Evolutionary conservation across 2,329 filamentous ascomycete species (phyloP).

Genomic region (Sarocladiaceae sp.): DNA sequence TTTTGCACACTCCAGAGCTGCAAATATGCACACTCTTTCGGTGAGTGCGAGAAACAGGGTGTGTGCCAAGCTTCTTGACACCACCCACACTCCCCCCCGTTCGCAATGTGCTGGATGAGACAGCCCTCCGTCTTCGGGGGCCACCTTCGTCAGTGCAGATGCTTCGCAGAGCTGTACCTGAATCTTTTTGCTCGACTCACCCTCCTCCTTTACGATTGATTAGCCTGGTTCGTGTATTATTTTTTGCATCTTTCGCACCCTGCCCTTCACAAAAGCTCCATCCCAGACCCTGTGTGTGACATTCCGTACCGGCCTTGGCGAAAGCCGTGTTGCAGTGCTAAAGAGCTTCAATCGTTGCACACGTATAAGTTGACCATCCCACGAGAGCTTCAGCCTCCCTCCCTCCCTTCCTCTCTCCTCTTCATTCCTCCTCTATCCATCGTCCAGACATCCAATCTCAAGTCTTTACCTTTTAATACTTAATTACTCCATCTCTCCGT

Average conservation of each 20-base stretch:
- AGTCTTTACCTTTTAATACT: slow-evolving; percentile 1
- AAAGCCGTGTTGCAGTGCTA: background rate
- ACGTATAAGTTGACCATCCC: slow-evolving; percentile 8
- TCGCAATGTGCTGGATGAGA: background rate
- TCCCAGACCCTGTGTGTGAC: background rate
- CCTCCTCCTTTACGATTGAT: background rate
- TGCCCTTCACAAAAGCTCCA: background rate
- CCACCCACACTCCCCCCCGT: background rate
- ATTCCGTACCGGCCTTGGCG: slow-evolving; percentile 3
- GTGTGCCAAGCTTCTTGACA: background rate
- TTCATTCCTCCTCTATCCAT: slow-evolving; percentile 1
- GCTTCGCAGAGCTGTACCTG: background rate
- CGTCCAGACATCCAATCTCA: too few species aligned
- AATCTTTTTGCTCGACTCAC: background rate
- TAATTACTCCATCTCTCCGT: slow-evolving; percentile 3
- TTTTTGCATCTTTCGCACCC: background rate
- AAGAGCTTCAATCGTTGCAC: background rate
- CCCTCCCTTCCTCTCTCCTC: slow-evolving; percentile 2
- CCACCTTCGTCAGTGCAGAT: background rate
- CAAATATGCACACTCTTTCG: too few species aligned
- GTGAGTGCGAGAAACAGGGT: background rate
- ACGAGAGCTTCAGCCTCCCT: slow-evolving; percentile 12
- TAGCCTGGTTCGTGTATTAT: background rate
- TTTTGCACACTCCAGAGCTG: too few species aligned
- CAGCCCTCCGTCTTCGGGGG: slow-evolving; percentile 4